Evolutionary conservation across 345 rosid genomes (phyloP).

Genomic region (Euphorbia peplus): DNA sequence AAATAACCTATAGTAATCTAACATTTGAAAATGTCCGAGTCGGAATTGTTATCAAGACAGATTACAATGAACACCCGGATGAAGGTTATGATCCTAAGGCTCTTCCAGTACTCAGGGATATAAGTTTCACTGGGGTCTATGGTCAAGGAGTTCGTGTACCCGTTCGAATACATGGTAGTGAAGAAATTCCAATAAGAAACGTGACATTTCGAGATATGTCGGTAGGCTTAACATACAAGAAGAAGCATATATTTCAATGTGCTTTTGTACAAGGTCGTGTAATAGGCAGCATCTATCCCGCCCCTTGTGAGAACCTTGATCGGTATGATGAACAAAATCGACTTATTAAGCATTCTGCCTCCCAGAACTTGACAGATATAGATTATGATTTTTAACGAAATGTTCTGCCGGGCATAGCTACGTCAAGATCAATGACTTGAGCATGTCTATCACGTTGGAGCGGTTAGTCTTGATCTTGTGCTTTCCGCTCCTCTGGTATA

Average conservation of each 20-base stretch:
- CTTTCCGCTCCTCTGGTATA: background rate
- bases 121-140: conserved; percentile 70
- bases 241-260: conserved; percentile 91
- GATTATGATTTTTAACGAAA: conserved; percentile 63
- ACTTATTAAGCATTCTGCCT: conserved; percentile 58
- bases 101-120: conserved; percentile 56
- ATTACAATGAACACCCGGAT: conserved; percentile 94
- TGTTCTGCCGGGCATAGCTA: background rate
- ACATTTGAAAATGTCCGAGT: conserved; percentile 84
- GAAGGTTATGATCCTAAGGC: conserved; percentile 74
- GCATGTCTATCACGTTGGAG: conserved; percentile 17
- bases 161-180: conserved; percentile 88
- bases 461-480: conserved; percentile 6
- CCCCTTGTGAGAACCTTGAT: conserved; percentile 91
- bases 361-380: conserved; percentile 75
- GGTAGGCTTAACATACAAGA: conserved; percentile 86
- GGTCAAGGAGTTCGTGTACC: conserved; percentile 97
- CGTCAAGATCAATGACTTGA: conserved; percentile 7
- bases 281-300: conserved; percentile 78
- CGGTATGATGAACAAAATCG: conserved; percentile 66
- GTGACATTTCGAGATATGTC: conserved; percentile 84
- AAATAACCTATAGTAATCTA: conserved; percentile 64
- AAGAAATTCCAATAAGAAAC: conserved; percentile 74
- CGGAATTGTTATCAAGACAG: conserved; percentile 87
- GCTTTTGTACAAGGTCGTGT: conserved; percentile 85